A percentile compares a stretch with the other conserved stretches of the same genome.
phyloP scores from a whole-genome alignment of 2,329 filamentous ascomycete genomes.

The Geosmithia putterillii region DNA sequence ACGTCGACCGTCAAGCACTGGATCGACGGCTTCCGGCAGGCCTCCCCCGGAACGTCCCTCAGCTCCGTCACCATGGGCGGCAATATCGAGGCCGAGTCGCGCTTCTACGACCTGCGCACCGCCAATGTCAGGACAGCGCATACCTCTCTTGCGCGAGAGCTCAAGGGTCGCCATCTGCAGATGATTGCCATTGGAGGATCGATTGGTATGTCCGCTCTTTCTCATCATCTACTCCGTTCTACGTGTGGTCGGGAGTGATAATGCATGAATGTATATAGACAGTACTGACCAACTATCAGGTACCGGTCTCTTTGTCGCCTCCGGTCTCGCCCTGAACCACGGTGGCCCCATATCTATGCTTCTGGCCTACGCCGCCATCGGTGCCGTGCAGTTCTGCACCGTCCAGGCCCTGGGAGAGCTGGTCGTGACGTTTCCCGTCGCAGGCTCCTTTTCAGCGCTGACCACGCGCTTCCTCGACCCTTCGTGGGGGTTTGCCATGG shows the following conservation, averaged over 20 bases:
- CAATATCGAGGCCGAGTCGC: conserved; percentile 22
- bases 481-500: conserved; percentile 91
- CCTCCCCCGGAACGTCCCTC: background rate
- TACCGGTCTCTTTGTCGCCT: conserved; percentile 79
- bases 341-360: conserved; percentile 71
- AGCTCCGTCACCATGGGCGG: background rate
- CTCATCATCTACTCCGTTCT: background rate
- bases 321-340: conserved; percentile 54
- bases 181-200: conserved; percentile 97
- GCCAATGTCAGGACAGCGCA: conserved; percentile 63
- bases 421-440: conserved; percentile 79
- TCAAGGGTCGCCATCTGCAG: conserved; percentile 80
- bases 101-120: conserved; percentile 42
- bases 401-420: conserved; percentile 87
- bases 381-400: conserved; percentile 81
- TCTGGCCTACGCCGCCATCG: conserved; percentile 68
- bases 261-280: too few species aligned
- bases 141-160: conserved; percentile 60
- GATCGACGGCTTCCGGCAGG: background rate
- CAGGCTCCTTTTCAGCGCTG: conserved; percentile 84
- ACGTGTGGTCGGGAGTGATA: too few species aligned
- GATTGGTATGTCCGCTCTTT: conserved; percentile 44
- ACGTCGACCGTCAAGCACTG: background rate
- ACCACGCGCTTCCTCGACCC: conserved; percentile 91
- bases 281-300: conserved; percentile 33